Conservation (phyloP, 2,329 filamentous ascomycete genomes). For the Neofusicoccum cordaticola region DNA sequence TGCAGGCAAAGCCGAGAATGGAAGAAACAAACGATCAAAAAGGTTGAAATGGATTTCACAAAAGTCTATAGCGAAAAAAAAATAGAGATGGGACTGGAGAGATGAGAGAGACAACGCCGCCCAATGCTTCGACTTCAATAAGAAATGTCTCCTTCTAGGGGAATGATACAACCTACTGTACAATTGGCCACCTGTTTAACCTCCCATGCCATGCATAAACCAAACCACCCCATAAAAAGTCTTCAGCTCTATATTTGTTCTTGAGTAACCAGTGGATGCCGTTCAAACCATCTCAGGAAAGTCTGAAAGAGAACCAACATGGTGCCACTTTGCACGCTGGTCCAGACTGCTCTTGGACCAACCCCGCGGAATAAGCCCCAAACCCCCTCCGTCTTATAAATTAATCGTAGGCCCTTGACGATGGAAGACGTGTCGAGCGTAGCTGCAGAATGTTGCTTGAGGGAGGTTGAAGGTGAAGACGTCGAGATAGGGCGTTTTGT, state of each 20-base stretch:
- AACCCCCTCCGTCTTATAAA: constrained; percentile 86
- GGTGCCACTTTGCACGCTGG: constrained; percentile 91
- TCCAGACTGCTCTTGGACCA: constrained; percentile 91
- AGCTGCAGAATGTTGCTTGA: constrained; percentile 73
- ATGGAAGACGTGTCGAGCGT: constrained; percentile 88
- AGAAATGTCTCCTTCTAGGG: background rate
- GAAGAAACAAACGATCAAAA: no score
- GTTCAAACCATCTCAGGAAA: constrained; percentile 72
- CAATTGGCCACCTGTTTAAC: background rate
- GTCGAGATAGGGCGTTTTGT: constrained; percentile 80
- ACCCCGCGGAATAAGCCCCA: constrained; percentile 93
- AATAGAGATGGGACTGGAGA: background rate
- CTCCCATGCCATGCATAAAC: background rate
- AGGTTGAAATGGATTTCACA: background rate
- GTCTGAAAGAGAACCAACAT: constrained; percentile 97
- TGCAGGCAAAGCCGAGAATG: background rate
- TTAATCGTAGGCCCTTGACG: constrained; percentile 75
- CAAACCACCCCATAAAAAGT: background rate
- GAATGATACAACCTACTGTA: constrained; percentile 12
- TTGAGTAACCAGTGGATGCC: constrained; percentile 39
- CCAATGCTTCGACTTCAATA: constrained; percentile 5
- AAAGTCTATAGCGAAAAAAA: background rate
- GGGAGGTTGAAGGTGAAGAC: constrained; percentile 80
- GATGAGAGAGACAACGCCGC: constrained; percentile 3
- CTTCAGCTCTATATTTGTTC: background rate